A percentile compares a stretch with the other conserved stretches of the same genome.
These are phyloP conservation scores for Stagonosporopsis rhizophila DNA, from an alignment of 2,329 filamentous ascomycete species.

Conservation along the genomic window DNA sequence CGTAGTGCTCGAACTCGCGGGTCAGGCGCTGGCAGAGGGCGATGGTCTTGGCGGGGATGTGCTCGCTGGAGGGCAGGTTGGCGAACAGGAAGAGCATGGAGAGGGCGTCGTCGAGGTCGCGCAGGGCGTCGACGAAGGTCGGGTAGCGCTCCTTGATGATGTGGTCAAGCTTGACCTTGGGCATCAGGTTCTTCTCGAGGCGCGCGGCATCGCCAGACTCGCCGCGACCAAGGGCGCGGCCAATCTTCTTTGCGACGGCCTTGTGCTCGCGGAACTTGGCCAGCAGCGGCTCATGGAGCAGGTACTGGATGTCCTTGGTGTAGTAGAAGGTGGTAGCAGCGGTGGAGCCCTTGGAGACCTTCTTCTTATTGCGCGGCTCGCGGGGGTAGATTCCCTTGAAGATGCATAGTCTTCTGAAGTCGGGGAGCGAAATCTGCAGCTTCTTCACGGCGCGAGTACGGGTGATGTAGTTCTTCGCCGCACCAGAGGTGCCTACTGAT, in stretches of 20 bases:
- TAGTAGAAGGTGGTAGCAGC: conserved; percentile 91
- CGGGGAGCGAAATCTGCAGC: conserved; percentile 93
- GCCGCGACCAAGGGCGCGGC: conserved; percentile 86
- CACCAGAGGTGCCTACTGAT: conserved; percentile 74
- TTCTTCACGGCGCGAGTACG: conserved; percentile 97
- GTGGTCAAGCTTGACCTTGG: conserved; percentile 90
- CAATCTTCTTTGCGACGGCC: conserved; percentile 96
- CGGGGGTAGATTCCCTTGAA: conserved; percentile 99
- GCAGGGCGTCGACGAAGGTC: conserved; percentile 90
- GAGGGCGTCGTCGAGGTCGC: conserved; percentile 94
- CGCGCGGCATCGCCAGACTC: conserved; percentile 88
- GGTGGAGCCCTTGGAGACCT: conserved; percentile 89
- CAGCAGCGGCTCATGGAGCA: conserved; percentile 93
- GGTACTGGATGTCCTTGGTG: conserved; percentile 97
- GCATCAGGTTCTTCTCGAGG: conserved; percentile 88
- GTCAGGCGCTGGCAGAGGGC: conserved; percentile 91
- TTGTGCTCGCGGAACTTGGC: conserved; percentile 98
- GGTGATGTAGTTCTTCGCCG: conserved; percentile 98
- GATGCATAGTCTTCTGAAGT: conserved; percentile 98
- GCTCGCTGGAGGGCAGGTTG: conserved; percentile 87
- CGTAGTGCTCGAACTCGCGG: conserved; percentile 96
- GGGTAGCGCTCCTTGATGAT: conserved; percentile 98
- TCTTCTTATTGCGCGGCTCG: conserved; percentile 96
- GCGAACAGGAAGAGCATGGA: conserved; percentile 98
- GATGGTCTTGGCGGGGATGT: conserved; percentile 94